phyloP scores from a whole-genome alignment of 148 eudicot species.

The Euryodendron excelsum region DNA sequence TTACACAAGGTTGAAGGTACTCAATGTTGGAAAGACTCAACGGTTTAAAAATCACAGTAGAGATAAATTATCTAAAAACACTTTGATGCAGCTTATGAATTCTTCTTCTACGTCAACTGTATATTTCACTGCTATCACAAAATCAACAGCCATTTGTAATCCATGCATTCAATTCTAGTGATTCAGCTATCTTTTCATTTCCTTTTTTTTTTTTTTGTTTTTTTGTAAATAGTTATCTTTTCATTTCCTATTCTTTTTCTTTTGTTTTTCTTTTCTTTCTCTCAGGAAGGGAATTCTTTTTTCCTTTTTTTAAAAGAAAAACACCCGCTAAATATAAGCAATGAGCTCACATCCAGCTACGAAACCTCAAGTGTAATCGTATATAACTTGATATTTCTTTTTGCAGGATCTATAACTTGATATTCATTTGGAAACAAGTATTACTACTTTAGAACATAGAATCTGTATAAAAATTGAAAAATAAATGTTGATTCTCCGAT shows the following conservation, averaged over 20 bases:
- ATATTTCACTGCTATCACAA: background rate
- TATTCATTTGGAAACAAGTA: background rate
- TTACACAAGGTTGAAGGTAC: background rate
- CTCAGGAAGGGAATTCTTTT: background rate
- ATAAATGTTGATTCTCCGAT: background rate
- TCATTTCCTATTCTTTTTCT: background rate
- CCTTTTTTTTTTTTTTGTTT: background rate
- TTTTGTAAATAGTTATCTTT: background rate
- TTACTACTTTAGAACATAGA: background rate
- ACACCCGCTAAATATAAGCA: background rate
- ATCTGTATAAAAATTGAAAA: background rate
- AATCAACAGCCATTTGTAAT: background rate
- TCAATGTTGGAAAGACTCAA: background rate
- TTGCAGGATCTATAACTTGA: background rate
- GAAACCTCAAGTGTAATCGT: background rate
- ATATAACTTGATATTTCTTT: background rate
- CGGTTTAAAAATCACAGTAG: background rate
- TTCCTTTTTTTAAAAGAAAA: background rate
- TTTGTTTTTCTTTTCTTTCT: background rate
- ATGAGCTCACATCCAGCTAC: background rate
- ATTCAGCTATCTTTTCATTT: background rate
- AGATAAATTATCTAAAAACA: background rate
- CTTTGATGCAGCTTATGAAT: background rate
- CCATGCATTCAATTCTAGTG: background rate
- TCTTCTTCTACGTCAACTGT: background rate